Conservation (phyloP, 805 yeast species). For the Ogataea thermomethanolica region DNA sequence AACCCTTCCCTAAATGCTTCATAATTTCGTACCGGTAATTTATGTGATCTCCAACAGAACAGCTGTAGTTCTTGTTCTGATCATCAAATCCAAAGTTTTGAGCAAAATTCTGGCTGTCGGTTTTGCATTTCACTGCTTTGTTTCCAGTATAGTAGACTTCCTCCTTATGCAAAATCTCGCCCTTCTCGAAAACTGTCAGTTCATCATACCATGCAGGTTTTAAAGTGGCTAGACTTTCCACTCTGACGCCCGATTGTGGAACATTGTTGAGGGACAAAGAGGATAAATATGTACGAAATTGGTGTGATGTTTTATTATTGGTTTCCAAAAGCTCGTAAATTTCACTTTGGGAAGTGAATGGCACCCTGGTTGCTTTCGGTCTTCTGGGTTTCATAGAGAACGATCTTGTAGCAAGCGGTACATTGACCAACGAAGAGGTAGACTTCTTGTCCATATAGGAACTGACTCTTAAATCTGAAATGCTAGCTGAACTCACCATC, state of each 20-base stretch:
- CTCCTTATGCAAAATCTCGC: slow-evolving; percentile 51
- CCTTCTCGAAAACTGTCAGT: slow-evolving; percentile 54
- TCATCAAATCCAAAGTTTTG: slow-evolving; percentile 75
- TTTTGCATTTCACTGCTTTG: slow-evolving; percentile 23
- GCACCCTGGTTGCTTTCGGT: slow-evolving; percentile 1
- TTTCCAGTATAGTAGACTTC: slow-evolving; percentile 51
- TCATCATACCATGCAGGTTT: slow-evolving; percentile 22
- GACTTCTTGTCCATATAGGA: slow-evolving; percentile 11
- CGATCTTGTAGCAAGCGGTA: background rate
- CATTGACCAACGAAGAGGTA: no score
- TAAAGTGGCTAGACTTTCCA: slow-evolving; percentile 13
- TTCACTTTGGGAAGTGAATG: slow-evolving; percentile 6
- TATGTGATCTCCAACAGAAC: slow-evolving; percentile 62
- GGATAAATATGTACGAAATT: slow-evolving; percentile 8
- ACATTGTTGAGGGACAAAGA: background rate
- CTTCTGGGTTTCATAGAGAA: slow-evolving; percentile 1
- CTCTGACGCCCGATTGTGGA: no score
- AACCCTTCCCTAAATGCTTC: slow-evolving; percentile 65
- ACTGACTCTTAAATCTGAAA: slow-evolving; percentile 1
- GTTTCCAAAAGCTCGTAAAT: slow-evolving; percentile 8
- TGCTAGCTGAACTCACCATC: slow-evolving; percentile 6
- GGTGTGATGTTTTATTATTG: slow-evolving; percentile 4
- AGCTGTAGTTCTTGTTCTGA: slow-evolving; percentile 55
- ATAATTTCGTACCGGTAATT: slow-evolving; percentile 68
- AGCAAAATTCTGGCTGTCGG: slow-evolving; percentile 38